Conservation (phyloP, 1,284 basidiomycete species). For the Malassezia vespertilionis region DNA sequence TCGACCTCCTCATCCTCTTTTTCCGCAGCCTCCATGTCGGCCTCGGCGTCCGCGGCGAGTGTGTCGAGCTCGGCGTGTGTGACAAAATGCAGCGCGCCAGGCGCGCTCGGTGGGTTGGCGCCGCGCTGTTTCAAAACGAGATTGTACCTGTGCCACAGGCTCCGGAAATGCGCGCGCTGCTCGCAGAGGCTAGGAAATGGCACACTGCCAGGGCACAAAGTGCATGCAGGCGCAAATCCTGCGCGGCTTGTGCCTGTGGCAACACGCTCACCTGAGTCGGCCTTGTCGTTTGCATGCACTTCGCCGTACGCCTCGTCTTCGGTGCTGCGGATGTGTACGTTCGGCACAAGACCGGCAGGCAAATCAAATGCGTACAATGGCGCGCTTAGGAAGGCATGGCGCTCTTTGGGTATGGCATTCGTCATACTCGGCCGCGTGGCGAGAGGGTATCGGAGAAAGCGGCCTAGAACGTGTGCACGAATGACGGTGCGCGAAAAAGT, state of each 20-base stretch:
- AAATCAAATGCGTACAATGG: conserved; percentile 34
- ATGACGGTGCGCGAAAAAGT: too few species aligned
- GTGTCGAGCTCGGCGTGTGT: conserved; percentile 22
- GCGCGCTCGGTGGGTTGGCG: background rate
- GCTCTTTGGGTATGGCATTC: too few species aligned
- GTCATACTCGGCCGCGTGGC: too few species aligned
- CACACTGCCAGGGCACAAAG: conserved; percentile 48
- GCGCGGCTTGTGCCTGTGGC: background rate
- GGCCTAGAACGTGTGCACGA: too few species aligned
- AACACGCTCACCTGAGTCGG: background rate
- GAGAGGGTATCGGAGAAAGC: too few species aligned
- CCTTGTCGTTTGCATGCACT: background rate
- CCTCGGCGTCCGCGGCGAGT: conserved; percentile 26
- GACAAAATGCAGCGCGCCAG: conserved; percentile 12
- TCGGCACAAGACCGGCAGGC: conserved; percentile 16
- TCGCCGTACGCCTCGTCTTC: background rate
- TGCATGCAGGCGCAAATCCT: conserved; percentile 23
- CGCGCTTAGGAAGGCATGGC: conserved; percentile 7
- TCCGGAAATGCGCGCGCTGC: conserved; percentile 76
- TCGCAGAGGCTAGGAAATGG: conserved; percentile 65
- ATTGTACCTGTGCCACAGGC: conserved; percentile 97
- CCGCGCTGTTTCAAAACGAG: conserved; percentile 55
- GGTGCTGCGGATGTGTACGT: conserved; percentile 21
- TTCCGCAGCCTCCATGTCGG: too few species aligned
- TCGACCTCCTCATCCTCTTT: conserved; percentile 21